phyloP scores from a whole-genome alignment of 2,329 filamentous ascomycete species.

The Alternaria ethzedia region DNA sequence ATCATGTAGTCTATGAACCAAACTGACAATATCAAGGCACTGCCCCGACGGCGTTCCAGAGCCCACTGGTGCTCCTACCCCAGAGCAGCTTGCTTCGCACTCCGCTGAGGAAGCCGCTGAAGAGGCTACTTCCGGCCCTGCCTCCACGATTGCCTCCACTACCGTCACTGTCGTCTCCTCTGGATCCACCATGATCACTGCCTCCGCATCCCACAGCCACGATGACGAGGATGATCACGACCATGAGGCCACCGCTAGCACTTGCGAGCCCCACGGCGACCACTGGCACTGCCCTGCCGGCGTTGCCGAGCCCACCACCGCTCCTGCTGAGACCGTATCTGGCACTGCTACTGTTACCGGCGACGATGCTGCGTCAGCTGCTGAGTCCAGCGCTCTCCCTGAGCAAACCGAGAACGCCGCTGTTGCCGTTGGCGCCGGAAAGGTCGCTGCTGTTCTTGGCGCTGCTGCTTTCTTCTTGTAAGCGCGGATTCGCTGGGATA shows the following conservation, averaged over 20 bases:
- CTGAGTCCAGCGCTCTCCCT: constrained; percentile 11
- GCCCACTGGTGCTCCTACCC: constrained; percentile 10
- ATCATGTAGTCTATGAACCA: too few species aligned
- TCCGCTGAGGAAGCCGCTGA: constrained; percentile 7
- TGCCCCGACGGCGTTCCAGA: constrained; percentile 15
- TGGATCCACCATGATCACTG: constrained; percentile 2
- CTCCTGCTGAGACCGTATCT: constrained; percentile 9
- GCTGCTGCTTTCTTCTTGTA: constrained; percentile 12
- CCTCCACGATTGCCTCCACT: background rate
- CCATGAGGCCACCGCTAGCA: constrained; percentile 32
- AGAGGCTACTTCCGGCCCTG: background rate
- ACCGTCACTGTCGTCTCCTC: constrained; percentile 1
- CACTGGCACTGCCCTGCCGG: constrained; percentile 38
- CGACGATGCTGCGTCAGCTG: background rate
- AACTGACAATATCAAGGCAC: constrained; percentile 6
- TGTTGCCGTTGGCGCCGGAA: background rate
- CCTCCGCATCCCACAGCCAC: constrained; percentile 8
- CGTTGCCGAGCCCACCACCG: constrained; percentile 32
- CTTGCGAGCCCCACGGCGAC: constrained; percentile 35
- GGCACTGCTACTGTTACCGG: constrained; percentile 10
- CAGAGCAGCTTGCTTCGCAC: constrained; percentile 6
- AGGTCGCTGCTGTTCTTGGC: constrained; percentile 3
- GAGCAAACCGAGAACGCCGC: constrained; percentile 12
- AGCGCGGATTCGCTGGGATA: background rate
- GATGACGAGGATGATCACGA: constrained; percentile 30